Evolutionary conservation across 2,329 filamentous ascomycete species (phyloP), one percentile per base, ranked within the genome.

Genomic region (Decorospora gaudefroyi): DNA sequence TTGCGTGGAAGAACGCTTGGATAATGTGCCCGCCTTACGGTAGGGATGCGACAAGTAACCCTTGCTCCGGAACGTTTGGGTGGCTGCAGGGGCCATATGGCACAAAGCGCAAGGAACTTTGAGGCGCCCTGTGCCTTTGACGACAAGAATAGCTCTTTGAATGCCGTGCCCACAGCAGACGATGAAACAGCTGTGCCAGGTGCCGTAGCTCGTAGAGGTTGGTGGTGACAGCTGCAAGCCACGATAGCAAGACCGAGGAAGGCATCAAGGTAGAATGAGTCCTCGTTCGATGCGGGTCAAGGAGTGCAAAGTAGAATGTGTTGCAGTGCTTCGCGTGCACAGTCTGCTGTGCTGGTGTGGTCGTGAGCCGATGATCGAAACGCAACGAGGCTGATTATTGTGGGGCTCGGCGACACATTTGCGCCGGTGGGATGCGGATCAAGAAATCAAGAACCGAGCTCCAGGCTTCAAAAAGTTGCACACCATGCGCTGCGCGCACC

Each of bases 1-100:
- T 68, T 69, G 55, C 52, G 43, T 48, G 39, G 67, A 62, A 67
- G 60, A 59, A 53, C 59, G 63, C 65, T 65, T 55, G 62, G 61
- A 49, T 54, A 43, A 31, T 44, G 32, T 42, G 38, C 12, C 46
- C 55, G 59, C 59, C 59, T 62, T 60, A 46, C 25, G 46, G 59
- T 46, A 56, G 47, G 64, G 62, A 57, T 59, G 49, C 43, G 51
- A 53, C 50, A 57, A 57, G 61, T 47, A 47, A 53, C 54, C 59
- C 59, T 57, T 60, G 62, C 53, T 51, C 43, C 52, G 61, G 59
- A 51, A 57, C 53, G 55, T 60, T 57, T 45, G 51, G 51, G 50
- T 46, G 51, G 39, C 33, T 29, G 21, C 28, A 21, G 44, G 16
- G 31, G 31, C 27, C 6, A 33, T 42, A 54, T 57, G 53, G 51